Evolutionary conservation across 352 stramenopile genomes (phyloP), one percentile per base, ranked within the genome.

Genomic region (Phytopythium boreale): DNA sequence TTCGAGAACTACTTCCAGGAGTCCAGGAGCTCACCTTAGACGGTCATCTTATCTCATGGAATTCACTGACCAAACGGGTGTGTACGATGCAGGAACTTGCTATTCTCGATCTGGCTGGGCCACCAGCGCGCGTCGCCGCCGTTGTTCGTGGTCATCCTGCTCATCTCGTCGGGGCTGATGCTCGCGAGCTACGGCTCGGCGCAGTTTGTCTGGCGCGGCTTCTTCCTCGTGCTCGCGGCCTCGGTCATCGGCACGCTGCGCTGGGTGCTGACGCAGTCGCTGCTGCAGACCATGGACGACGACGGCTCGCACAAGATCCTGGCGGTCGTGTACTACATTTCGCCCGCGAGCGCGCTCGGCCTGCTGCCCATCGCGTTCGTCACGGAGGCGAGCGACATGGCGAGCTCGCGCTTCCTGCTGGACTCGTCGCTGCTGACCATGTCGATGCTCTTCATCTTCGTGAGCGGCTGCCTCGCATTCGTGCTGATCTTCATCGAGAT

Each of bases 401-500:
- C 77, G 4, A 58, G 56, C 53, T 96, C 84, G 46, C 76, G 83
- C 44, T 93, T 92, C 59, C 10, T 89, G 31, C 61, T 71, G 20
- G 68, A 90, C 52, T 72, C 72, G 39, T 52, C 71, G 27, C 61
- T 91, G 34, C 72, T 91, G 19, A 27, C 76, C 15, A 64, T 85
- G 67, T 84, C 76, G 37, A 59, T 89, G 36, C 63, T 72, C 10
- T 90, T 90, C 57, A 84, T 94, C 51, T 75, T 92, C 36, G 71
- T 87, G 37, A 87, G 80, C 52, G 86, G 84, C 17, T 79, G 74
- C 37, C 70, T 95, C 17, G 80, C 82, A 0, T 93, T 93, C 63
- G 76, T 80, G 50, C 74, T 95, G 47, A 89, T 95, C 61, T 90
- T 92, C 36, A 80, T 92, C 47, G 84, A 96, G 71, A 88, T 95